phyloP scores from a whole-genome alignment of 805 yeast species.

The Yamadazyma kitorensis region DNA sequence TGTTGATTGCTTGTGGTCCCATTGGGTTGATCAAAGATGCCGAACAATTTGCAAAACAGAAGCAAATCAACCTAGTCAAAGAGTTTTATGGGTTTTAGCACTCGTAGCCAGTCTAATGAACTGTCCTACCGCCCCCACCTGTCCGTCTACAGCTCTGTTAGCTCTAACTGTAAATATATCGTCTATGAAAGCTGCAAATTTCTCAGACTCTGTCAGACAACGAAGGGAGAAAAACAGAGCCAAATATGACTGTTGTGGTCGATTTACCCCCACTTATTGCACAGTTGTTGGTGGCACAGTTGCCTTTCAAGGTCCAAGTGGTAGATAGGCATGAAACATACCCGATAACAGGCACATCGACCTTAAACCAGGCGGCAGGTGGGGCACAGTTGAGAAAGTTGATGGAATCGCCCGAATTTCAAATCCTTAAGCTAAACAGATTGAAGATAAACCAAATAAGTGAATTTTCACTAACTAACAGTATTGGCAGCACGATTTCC shows the following conservation, averaged over 20 bases:
- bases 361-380: too few species aligned
- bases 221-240: too few species aligned
- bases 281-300: conserved; percentile 1
- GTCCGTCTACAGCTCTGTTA: too few species aligned
- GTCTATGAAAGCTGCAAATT: too few species aligned
- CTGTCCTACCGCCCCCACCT: too few species aligned
- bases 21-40: conserved; percentile 40
- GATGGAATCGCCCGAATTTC: not conserved
- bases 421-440: conserved; percentile 1
- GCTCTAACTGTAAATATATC: too few species aligned
- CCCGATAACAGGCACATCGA: conserved; percentile 4
- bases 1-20: conserved; percentile 61
- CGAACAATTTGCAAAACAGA: conserved; percentile 30
- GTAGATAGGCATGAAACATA: conserved; percentile 1
- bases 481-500: not conserved
- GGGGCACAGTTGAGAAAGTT: too few species aligned
- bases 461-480: conserved; percentile 1
- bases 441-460: conserved; percentile 1
- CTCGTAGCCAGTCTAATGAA: not conserved
- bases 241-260: conserved; percentile 3
- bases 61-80: conserved; percentile 21
- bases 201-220: too few species aligned
- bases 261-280: conserved; percentile 6
- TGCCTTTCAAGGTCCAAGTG: not conserved
- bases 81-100: conserved; percentile 8